A percentile compares a stretch with the other conserved stretches of the same genome.
Evolutionary conservation across 75 land plant species (phyloP).

Genomic region (Cunninghamia lanceolata): DNA sequence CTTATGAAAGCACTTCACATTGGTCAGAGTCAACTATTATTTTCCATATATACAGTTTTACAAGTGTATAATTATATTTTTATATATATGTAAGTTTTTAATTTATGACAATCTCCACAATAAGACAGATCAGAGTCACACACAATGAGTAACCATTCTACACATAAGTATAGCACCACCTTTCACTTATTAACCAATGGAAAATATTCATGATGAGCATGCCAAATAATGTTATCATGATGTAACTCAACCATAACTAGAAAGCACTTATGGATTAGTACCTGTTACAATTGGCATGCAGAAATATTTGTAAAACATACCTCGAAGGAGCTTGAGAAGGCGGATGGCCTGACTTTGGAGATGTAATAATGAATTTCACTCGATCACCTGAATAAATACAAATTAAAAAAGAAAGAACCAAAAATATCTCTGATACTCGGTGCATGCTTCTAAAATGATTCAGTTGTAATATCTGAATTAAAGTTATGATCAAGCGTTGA

Average conservation of each 20-base stretch:
- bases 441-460: neutral
- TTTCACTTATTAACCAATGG: neutral
- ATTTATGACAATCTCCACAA: too few relatives aligned
- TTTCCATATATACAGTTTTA: neutral
- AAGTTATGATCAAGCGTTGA: neutral
- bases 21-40: neutral
- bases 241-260: neutral
- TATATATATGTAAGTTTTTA: too few relatives aligned
- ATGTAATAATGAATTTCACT: neutral
- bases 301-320: neutral
- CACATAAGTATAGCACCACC: neutral
- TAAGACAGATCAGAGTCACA: neutral
- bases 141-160: neutral
- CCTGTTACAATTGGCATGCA: neutral
- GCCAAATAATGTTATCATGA: neutral
- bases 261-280: neutral
- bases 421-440: neutral
- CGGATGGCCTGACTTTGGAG: neutral
- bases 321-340: neutral
- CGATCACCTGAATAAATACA: constrained; percentile 1
- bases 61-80: too few relatives aligned
- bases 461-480: neutral
- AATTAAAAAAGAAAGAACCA: neutral
- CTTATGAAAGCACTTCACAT: neutral
- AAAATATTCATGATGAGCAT: neutral